Base-by-base conservation (phyloP, 2,329 filamentous ascomycete genomes). In the Cercospora sojina region DNA sequence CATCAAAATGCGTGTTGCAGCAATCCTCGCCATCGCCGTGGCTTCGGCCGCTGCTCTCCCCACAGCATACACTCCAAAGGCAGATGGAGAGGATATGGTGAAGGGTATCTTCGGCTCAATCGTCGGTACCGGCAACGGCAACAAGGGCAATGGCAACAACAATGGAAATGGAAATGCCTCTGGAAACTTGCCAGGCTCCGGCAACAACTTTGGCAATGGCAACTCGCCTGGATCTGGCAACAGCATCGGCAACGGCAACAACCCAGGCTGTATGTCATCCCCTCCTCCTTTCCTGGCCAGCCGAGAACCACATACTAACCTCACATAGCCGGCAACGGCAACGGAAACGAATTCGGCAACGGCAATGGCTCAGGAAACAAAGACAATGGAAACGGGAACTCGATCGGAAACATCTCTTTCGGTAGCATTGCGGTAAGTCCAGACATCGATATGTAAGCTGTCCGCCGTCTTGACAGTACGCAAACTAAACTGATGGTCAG, bases 21-120 rank as follows among this genome's bases (percentile, higher is more conserved):
- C 59, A 16, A 55, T 62, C 20, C 43, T 62, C 29, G 49, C 59
- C 25, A 47, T 62, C 29, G 43, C 53, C 47, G 59, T 64, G 53
- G 51, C 62, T 32, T 58, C 62, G n/a, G 62, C 57, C 38, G 25
- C 55, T 25, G 53, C 62, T 20, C 25, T 57, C 27, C 51, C 62
- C 31, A 35, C 53, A 13, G 25, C 53, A 23, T 41, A 27, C 16
- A 27, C 32, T 41, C 38, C 59, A 55, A 18, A 51, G 23, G 25
- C n/a, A 31, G 57, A 43, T 55, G 25, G 27, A 18, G 53, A 27
- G 9, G 27, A 25, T 4, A 20, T 12, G 47, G 31, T 38, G 35
- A 62, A 65, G 58, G 56, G 49, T 59, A 62, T 62, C 27, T 38
- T 62, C 25, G 64, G 64, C 16, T 62, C 58, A 10, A 66, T 66